Base-by-base conservation (phyloP, 164 flowering plant species). In the Malania oleifera region DNA sequence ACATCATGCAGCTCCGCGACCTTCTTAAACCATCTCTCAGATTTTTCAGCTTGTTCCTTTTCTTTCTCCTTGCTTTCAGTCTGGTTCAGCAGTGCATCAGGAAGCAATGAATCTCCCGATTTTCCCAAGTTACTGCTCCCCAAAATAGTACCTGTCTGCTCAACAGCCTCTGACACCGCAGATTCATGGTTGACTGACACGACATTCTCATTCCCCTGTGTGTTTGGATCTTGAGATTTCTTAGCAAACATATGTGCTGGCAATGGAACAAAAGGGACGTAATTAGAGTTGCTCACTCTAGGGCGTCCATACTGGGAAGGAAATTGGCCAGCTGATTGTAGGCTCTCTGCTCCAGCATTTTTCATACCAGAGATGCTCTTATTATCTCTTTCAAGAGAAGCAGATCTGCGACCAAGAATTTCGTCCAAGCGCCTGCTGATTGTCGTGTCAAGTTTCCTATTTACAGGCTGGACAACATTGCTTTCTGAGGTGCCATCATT, bases 21-120 rank as follows among this genome's bases (percentile, higher is more conserved):
- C 67, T 71, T 84, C 69, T 84, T 74, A 63, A 84, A 83, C 98
- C 91, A 90, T 63, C 80, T 80, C 66, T 79, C 86, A 22, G 95
- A 78, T 60, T 82, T 80, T 51, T 77, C 81, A 52, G 71, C 69
- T 65, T 70, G 69, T 31, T 74, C 82, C 54, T 62, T 71, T 43
- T 73, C 81, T 46, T 68, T 55, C 20, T 68, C 67, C 53, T 63
- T 53, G 38, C 51, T 71, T 43, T 66, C 77, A 24, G 46, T 35
- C 43, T 63, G 58, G 27, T 40, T 73, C 31, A 27, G 61, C 2
- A 67, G 73, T 28, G 62, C 73, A 52, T 56, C 65, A 20, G 81
- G 46, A 3, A 55, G 64, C 45, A 52, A 59, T 20, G 59, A 38
- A 39, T 61, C 74, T 51, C 54, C 67, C 0, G 67, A 60, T 26